Percentiles rank a stretch among this genome's conserved stretches.
Evolutionary conservation across 257 asterid species (phyloP).

Genomic region (Penstemon newberryi): DNA sequence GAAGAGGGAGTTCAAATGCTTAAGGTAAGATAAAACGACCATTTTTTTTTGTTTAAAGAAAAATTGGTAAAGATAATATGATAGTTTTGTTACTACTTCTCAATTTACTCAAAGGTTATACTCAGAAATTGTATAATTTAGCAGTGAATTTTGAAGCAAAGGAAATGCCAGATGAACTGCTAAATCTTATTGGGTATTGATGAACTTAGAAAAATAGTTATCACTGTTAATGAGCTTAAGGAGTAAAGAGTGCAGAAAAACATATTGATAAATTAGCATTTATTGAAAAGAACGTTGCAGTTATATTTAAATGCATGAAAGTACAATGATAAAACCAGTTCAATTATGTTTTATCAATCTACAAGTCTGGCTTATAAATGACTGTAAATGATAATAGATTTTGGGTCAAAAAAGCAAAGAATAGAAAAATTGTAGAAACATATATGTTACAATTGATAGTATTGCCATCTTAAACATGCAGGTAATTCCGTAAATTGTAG

Average conservation of each 20-base stretch:
- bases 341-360: no score
- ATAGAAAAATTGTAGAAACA: background rate
- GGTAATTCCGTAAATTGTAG: background rate
- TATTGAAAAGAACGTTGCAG: no score
- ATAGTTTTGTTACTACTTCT: background rate
- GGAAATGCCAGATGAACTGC: no score
- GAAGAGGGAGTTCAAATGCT: conserved; percentile 92
- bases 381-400: background rate
- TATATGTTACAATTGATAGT: conserved; percentile 1
- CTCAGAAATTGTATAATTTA: background rate
- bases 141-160: no score
- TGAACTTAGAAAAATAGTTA: no score
- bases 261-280: no score
- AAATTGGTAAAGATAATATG: conserved; percentile 2
- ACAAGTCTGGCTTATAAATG: no score
- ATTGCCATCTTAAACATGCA: background rate
- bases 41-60: background rate
- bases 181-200: no score
- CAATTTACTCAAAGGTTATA: background rate
- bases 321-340: no score
- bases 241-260: no score
- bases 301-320: no score
- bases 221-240: no score
- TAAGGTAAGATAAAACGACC: conserved; percentile 44
- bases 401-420: background rate